Evolutionary conservation across 2,329 filamentous ascomycete genomes (phyloP), one percentile per base, ranked within the genome.

Genomic region (Ploettnerulaceae sp.): DNA sequence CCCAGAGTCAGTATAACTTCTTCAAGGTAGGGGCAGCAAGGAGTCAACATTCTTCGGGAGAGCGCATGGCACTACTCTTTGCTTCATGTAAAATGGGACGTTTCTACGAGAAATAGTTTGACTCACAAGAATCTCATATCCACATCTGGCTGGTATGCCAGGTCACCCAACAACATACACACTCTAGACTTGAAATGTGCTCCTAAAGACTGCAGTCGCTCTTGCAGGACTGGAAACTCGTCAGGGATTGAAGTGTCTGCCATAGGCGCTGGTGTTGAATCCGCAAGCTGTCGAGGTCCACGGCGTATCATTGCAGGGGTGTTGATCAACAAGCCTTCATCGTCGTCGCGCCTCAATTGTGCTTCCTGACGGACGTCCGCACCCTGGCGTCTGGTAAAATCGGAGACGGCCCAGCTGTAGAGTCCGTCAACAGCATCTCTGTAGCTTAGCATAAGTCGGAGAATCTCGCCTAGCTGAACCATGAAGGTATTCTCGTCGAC

Each of bases 61-160:
- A n/a, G n/a, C n/a, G n/a, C n/a, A n/a, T n/a, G n/a, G n/a, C n/a
- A n/a, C n/a, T n/a, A n/a, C n/a, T n/a, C n/a, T n/a, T n/a, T n/a
- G n/a, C n/a, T n/a, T n/a, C n/a, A n/a, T n/a, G n/a, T n/a, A n/a
- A n/a, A n/a, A n/a, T n/a, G n/a, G n/a, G n/a, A n/a, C n/a, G n/a
- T n/a, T n/a, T n/a, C n/a, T n/a, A n/a, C n/a, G n/a, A n/a, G n/a
- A n/a, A n/a, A n/a, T n/a, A n/a, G n/a, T n/a, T n/a, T n/a, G n/a
- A 97, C 89, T 29, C 89, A 93, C 56, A 98, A 70, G 72, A 97
- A 97, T 45, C 91, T 77, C 82, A 98, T 88, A 66, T 98, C 93
- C 41, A 90, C 83, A 65, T 98, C 93, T 1, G 89, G 84, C 67
- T 97, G 91, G 68, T 94, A 91, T 7, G 89, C 86, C 53, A 98